Base-by-base conservation (phyloP, 2,329 filamentous ascomycete genomes). In the Mycosphaerella arachidis region DNA sequence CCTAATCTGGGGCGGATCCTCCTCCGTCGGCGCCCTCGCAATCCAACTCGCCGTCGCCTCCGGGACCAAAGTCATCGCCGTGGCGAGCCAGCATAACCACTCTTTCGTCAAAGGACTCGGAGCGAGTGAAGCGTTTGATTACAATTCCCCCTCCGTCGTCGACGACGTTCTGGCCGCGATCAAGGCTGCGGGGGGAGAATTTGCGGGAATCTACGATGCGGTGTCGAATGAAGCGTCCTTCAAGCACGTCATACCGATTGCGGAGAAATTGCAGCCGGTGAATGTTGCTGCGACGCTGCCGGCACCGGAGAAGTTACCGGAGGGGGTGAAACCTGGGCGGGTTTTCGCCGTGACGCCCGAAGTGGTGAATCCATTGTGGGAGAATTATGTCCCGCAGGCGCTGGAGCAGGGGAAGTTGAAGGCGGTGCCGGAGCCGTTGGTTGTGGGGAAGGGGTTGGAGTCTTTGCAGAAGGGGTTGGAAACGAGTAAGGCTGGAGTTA, bases 141-240 rank as follows among this genome's bases (percentile, higher is more conserved):
- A 79, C 65, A 72, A 71, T 13, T 62, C 61, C 48, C 31, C 63
- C 3, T 65, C 60, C 8, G 62, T 76, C 1, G 70, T 72, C 12
- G 71, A 77, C 1, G 75, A 78, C 54, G 73, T 78, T 45, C 66
- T 78, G 24, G 61, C 63, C 9, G 76, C 76, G 24, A 69, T 79
- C 56, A 67, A 77, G 57, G 31, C 58, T 9, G 58, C 51, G n/a
- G 75, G 73, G 4, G 75, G 73, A 2, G 73, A 76, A 12, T 79
- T 77, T 53, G 68, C 67, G 6, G 78, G 78, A 30, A 68, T 76
- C n/a, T 78, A 74, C 60, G 78, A 80, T 60, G 64, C 71, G 43
- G 71, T 73, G 57, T 67, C 71, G 8, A 57, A 54, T 20, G 67
- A 66, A 4, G 57, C 57, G 0, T 67, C 67, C 27, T 66, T 61